Evolutionary conservation across 768 basidiomycete genomes (phyloP).

Genomic region (Boletus speciosus): DNA sequence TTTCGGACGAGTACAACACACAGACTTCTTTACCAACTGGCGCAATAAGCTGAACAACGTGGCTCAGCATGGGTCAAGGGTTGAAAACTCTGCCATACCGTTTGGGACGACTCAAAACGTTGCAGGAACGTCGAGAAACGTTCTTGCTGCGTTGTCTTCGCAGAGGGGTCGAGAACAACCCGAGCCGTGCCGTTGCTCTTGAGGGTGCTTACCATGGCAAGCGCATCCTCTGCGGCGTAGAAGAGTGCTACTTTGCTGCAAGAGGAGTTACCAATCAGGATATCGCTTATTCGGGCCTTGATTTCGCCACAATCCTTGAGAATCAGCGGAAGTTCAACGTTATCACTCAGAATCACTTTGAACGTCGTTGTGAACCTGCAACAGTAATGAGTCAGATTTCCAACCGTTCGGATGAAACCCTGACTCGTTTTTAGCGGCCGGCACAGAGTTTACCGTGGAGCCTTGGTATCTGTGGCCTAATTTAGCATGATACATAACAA

Average conservation of each 20-base stretch:
- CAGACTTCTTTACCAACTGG: constrained; percentile 50
- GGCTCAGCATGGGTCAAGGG: background rate
- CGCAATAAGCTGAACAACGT: constrained; percentile 50
- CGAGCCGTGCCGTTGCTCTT: constrained; percentile 49
- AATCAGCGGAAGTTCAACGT: constrained; percentile 48
- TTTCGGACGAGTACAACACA: constrained; percentile 57
- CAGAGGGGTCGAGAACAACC: constrained; percentile 38
- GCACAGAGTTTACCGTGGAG: background rate
- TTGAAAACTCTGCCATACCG: constrained; percentile 38
- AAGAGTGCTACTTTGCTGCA: constrained; percentile 58
- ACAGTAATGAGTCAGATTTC: constrained; percentile 1
- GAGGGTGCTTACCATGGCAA: constrained; percentile 51
- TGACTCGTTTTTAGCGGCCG: constrained; percentile 17
- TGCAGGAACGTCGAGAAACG: constrained; percentile 48
- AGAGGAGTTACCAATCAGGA: constrained; percentile 33
- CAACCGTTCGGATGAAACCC: constrained; percentile 2
- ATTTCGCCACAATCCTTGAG: constrained; percentile 40
- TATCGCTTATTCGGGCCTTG: constrained; percentile 35
- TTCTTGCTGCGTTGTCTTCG: constrained; percentile 40
- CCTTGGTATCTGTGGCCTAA: constrained; percentile 25
- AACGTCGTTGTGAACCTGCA: constrained; percentile 34
- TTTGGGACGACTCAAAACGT: constrained; percentile 50
- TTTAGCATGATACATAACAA: constrained; percentile 2
- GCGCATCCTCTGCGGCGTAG: constrained; percentile 46
- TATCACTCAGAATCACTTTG: constrained; percentile 47